Base-by-base conservation (phyloP, 2,329 filamentous ascomycete genomes). In the Penicillium sp. region DNA sequence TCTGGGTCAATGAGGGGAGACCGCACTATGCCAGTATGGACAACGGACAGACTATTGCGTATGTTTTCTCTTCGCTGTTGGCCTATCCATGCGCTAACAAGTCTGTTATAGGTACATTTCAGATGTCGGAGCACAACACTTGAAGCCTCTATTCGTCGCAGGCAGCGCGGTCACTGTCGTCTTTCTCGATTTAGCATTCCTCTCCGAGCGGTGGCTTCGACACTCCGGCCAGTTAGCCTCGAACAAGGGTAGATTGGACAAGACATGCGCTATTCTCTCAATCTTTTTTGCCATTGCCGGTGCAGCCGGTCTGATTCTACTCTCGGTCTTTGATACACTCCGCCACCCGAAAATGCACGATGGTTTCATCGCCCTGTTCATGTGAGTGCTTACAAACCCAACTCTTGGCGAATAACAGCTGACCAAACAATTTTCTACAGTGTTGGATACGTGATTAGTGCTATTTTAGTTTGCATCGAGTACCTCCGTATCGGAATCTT, bases 381-480 rank as follows among this genome's bases (percentile, higher is more conserved):
- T 97, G 70, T 77, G 58, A 67, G 73, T 44, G 11, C 3, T 6
- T 6, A 26, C 31, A 10, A n/a, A 14, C 17, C 19, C 7, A 14
- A 41, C 12, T 28, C 25, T 22, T 30, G 7, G 19, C n/a, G 25
- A 30, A 19, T n/a, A 9, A 7, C 33, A 26, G 48, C 50, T 50
- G 22, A 60, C 28, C 12, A 40, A 33, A 10, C 14, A 26, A 17
- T 50, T 12, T 6, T 11, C 26, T 8, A 7, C 40, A 77, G 75
- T 53, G 85, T 74, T 14, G 94, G 91, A 33, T 97, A 96, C 72
- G 78, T 97, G 51, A 70, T 96, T 52, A 90, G 87, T 5, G 92
- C 93, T 53, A 82, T 97, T 63, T 93, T 92, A 74, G 88, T 93
- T 62, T 97, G 92, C 78, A 86, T 85, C 77, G 91, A 97, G 73